Percentiles rank a stretch among this genome's conserved stretches.
phyloP scores from a whole-genome alignment of 345 rosid species.

The rapeseed (Brassica napus) region Da-Ae NC_063447.1:40246501-40247000 shows the following conservation, averaged over 20 bases:
- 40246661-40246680: too few species aligned
- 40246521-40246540: background rate
- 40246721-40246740: too few species aligned
- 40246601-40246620: background rate
- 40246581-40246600: background rate
- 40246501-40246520: constrained; percentile 9
- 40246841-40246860: background rate
- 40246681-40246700: too few species aligned
- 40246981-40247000: background rate
- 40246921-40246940: background rate
- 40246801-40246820: background rate
- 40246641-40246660: background rate
- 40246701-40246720: too few species aligned
- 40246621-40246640: background rate
- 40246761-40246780: background rate
- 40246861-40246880: background rate
- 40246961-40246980: background rate
- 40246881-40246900: background rate
- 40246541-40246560: constrained; percentile 20
- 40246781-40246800: background rate
- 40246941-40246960: background rate
- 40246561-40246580: background rate
- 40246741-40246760: too few species aligned
- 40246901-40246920: background rate
- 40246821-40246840: background rate